Conservation (phyloP, 2,329 filamentous ascomycete species). For the Mycosphaerella sp. region DNA sequence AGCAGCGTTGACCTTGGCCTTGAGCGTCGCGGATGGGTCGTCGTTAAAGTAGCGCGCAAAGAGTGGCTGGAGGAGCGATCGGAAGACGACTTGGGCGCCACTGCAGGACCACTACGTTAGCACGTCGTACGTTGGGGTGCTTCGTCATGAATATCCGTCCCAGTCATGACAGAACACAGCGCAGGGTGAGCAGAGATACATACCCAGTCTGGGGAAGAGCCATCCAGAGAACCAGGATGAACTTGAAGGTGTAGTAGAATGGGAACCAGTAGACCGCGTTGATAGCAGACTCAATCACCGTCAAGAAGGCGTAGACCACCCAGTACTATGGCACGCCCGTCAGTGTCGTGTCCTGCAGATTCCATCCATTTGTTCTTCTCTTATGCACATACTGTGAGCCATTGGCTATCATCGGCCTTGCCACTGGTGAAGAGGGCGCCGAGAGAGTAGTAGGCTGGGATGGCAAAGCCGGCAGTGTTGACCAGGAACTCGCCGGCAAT, state of each 20-base stretch:
- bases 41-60: constrained; percentile 83
- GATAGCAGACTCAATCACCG: constrained; percentile 73
- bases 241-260: constrained; percentile 99
- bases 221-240: constrained; percentile 95
- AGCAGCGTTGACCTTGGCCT: constrained; percentile 58
- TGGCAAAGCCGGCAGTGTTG: constrained; percentile 75
- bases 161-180: background rate
- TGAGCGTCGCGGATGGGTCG: constrained; percentile 69
- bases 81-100: constrained; percentile 94
- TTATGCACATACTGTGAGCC: constrained; percentile 49
- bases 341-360: constrained; percentile 10
- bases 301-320: constrained; percentile 79
- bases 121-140: constrained; percentile 3
- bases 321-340: constrained; percentile 55
- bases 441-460: constrained; percentile 80
- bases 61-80: constrained; percentile 85
- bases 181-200: constrained; percentile 35
- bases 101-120: constrained; percentile 43
- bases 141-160: background rate
- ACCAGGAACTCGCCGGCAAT: constrained; percentile 81
- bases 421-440: constrained; percentile 64
- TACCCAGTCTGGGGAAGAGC: constrained; percentile 90
- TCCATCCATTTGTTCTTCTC: background rate
- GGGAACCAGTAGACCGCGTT: constrained; percentile 89
- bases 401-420: constrained; percentile 78